Evolutionary conservation across 495 filamentous ascomycete genomes (phyloP), one percentile per base, ranked within the genome.

Genomic region (Aspergillus diversus): DNA sequence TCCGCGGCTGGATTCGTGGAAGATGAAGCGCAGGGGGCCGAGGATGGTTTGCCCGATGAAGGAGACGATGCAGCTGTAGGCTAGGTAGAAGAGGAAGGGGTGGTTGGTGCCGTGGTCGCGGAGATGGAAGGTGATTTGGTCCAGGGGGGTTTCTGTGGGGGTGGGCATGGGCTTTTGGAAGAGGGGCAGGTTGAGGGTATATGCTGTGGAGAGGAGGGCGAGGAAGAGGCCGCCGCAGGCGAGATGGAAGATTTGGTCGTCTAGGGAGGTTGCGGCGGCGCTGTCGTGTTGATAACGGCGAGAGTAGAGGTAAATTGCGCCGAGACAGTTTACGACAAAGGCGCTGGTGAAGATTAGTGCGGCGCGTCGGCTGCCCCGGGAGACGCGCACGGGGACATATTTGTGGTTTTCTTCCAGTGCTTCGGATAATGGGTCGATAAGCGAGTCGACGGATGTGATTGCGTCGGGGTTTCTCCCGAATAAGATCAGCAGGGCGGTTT

Each of bases 291-390:
- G n/a, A 4, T 31, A 1, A 0, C 55, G n/a, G 21, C 55, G 55
- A 5, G n/a, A n/a, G 16, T 57, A 46, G 4, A 57, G 55, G 21
- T 31, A 57, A 12, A 57, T 57, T 5, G 55, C 34, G 16, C 35
- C 55, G 39, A n/a, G 46, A 21, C 55, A 57, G 11, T 57, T 35
- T 17, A 16, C 21, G 55, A 57, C n/a, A 31, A 43, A 57, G n/a
- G 33, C 55, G 8, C 35, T 16, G 9, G 35, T 17, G 8, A 21
- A 12, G 7, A 57, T 9, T 16, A 57, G 13, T 2, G 34, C 7
- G 8, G 37, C 55, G 35, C 43, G 12, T 4, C 13, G 37, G 17
- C 16, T 5, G 55, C 55, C 3, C 17, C 13, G 5, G 37, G 55
- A 27, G 21, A 27, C 31, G 47, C 55, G 11, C 27, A 7, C 2